Conservation (phyloP, 1,139 yeast genomes). For the Yamadazyma blattariae region DNA sequence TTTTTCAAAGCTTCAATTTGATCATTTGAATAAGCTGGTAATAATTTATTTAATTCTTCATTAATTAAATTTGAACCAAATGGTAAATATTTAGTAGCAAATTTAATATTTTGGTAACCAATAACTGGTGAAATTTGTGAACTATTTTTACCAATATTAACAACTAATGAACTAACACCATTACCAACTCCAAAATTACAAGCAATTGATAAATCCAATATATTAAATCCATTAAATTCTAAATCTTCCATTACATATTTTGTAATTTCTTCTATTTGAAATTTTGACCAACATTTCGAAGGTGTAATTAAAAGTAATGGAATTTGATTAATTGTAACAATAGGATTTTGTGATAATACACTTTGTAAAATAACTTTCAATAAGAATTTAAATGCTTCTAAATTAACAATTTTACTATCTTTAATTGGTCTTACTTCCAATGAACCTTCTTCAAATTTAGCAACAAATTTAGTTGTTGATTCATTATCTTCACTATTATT, state of each 20-base stretch:
- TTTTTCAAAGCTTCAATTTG: conserved; percentile 77
- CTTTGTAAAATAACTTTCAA: conserved; percentile 60
- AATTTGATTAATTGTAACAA: conserved; percentile 46
- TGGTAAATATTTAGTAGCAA: conserved; percentile 47
- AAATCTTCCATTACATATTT: conserved; percentile 73
- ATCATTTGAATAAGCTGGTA: conserved; percentile 55
- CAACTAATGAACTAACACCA: conserved; percentile 60
- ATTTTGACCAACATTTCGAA: conserved; percentile 66
- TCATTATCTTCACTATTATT: too few relatives aligned
- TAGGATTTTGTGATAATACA: conserved; percentile 48
- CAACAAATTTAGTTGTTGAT: conserved; percentile 36
- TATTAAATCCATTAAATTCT: conserved; percentile 69
- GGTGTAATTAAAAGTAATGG: conserved; percentile 59
- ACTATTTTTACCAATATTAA: conserved; percentile 76
- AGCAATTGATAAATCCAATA: conserved; percentile 68
- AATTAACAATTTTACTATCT: conserved; percentile 60
- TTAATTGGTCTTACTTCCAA: conserved; percentile 57
- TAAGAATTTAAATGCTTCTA: conserved; percentile 70
- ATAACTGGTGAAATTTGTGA: conserved; percentile 78
- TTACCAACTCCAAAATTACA: conserved; percentile 71
- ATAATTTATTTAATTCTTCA: conserved; percentile 41
- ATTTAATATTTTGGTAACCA: conserved; percentile 60
- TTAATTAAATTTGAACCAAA: conserved; percentile 69
- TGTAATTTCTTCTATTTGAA: conserved; percentile 64
- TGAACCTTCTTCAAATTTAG: conserved; percentile 26